Evolutionary conservation across 495 filamentous ascomycete genomes (phyloP).

Genomic region (Aspergillus indologenus): DNA sequence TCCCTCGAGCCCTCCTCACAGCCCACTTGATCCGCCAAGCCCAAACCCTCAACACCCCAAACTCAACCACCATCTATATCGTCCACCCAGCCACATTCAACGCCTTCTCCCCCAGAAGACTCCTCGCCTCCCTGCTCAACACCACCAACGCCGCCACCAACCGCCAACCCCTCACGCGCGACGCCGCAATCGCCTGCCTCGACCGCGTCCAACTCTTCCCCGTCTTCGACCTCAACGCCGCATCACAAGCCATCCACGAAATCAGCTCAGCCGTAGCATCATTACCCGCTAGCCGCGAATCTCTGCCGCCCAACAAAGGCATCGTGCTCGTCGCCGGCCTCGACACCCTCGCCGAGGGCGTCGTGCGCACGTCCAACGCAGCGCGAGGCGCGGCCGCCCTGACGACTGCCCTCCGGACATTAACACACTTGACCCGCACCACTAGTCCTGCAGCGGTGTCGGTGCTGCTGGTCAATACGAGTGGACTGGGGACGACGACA

Average conservation of each 20-base stretch:
- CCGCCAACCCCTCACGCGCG: slow-evolving; percentile 22
- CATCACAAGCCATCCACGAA: slow-evolving; percentile 33
- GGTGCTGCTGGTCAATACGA: slow-evolving; percentile 40
- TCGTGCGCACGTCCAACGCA: slow-evolving; percentile 41
- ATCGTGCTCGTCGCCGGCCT: slow-evolving; percentile 38
- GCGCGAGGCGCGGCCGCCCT: slow-evolving; percentile 38
- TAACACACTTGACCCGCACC: slow-evolving; percentile 32
- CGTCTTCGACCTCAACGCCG: slow-evolving; percentile 34
- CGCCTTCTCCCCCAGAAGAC: slow-evolving; percentile 70
- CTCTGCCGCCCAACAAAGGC: slow-evolving; percentile 13
- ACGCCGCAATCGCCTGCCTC: slow-evolving; percentile 34
- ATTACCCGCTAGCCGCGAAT: slow-evolving; percentile 18
- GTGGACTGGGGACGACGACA: slow-evolving; percentile 28
- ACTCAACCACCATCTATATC: slow-evolving; percentile 33
- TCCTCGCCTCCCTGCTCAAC: slow-evolving; percentile 46
- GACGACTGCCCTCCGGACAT: slow-evolving; percentile 30
- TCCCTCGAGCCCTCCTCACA: slow-evolving; percentile 25
- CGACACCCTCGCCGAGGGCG: slow-evolving; percentile 37
- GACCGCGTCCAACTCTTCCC: slow-evolving; percentile 41
- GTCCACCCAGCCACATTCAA: slow-evolving; percentile 78
- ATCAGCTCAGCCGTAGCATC: slow-evolving; percentile 29
- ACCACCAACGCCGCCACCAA: slow-evolving; percentile 3
- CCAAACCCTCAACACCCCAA: slow-evolving; percentile 7
- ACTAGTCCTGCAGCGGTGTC: slow-evolving; percentile 30
- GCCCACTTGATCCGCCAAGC: slow-evolving; percentile 12